Conservation (phyloP, 2,329 filamentous ascomycete species). For the Fusarium liriodendri region DNA sequence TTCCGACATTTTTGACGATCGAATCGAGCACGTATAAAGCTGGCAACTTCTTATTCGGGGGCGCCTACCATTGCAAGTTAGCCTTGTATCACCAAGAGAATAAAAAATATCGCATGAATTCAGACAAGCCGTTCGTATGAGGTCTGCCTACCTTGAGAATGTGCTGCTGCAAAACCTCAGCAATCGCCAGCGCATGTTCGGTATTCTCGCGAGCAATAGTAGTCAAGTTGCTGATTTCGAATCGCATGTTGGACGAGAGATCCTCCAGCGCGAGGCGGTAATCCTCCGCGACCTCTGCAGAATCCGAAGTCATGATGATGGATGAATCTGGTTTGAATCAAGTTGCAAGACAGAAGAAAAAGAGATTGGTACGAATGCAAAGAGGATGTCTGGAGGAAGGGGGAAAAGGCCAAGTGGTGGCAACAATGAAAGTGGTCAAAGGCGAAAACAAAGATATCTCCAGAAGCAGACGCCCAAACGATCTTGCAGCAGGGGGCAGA, state of each 20-base stretch:
- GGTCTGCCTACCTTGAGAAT: conserved; percentile 85
- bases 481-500: conserved; percentile 15
- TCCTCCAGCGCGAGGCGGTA: conserved; percentile 95
- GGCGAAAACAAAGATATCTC: conserved; percentile 13
- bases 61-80: conserved; percentile 71
- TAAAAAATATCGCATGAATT: background rate
- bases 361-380: conserved; percentile 15
- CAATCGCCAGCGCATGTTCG: conserved; percentile 93
- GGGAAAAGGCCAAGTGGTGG: conserved; percentile 16
- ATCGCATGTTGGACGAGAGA: conserved; percentile 88
- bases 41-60: conserved; percentile 89
- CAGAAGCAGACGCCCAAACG: conserved; percentile 9
- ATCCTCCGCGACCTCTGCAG: conserved; percentile 92
- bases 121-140: background rate
- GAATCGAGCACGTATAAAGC: conserved; percentile 98
- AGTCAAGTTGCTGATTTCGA: conserved; percentile 97
- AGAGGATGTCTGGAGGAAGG: conserved; percentile 14
- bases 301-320: conserved; percentile 61
- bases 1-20: conserved; percentile 98
- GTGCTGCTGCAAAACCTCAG: conserved; percentile 89
- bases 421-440: conserved; percentile 14
- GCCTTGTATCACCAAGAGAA: conserved; percentile 28
- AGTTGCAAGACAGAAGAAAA: conserved; percentile 9
- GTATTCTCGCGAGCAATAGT: conserved; percentile 98
- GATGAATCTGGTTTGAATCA: conserved; percentile 24